phyloP scores from a whole-genome alignment of 495 filamentous ascomycete genomes.

The Penicillium macrosclerotiorum region DNA sequence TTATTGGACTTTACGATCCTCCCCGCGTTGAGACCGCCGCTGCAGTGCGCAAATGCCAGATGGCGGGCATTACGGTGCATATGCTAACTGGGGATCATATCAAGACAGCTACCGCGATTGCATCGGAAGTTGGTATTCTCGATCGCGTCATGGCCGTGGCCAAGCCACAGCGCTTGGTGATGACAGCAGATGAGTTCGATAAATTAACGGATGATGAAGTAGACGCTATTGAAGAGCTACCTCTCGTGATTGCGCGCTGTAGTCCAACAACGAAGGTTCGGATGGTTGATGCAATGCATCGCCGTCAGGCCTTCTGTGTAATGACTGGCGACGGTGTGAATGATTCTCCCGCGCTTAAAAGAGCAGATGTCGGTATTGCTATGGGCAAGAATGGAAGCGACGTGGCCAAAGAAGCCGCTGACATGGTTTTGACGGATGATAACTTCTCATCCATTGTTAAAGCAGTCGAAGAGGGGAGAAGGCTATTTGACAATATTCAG shows the following conservation, averaged over 20 bases:
- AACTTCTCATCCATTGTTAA: conserved; percentile 79
- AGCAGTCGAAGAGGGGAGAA: conserved; percentile 68
- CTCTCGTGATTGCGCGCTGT: conserved; percentile 68
- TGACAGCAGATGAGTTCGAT: conserved; percentile 65
- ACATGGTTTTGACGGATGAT: conserved; percentile 86
- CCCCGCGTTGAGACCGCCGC: conserved; percentile 63
- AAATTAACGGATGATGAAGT: conserved; percentile 57
- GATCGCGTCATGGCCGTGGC: conserved; percentile 41
- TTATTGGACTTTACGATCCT: conserved; percentile 68
- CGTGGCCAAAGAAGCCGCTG: conserved; percentile 85
- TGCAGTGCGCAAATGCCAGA: conserved; percentile 51
- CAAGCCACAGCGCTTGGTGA: conserved; percentile 53
- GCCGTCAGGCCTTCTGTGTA: conserved; percentile 60
- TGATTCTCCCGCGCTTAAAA: conserved; percentile 74
- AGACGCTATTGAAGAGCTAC: conserved; percentile 58
- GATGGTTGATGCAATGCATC: conserved; percentile 70
- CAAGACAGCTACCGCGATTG: conserved; percentile 61
- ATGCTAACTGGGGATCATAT: conserved; percentile 70
- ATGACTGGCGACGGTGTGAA: conserved; percentile 87
- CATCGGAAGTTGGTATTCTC: conserved; percentile 62
- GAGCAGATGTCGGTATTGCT: conserved; percentile 80
- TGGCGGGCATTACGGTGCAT: conserved; percentile 64
- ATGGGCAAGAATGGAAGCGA: conserved; percentile 83
- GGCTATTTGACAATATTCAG: conserved; percentile 79
- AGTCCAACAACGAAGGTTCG: conserved; percentile 67